Evolutionary conservation across 2,329 filamentous ascomycete species (phyloP).

Genomic region (Lojkania enalia): DNA sequence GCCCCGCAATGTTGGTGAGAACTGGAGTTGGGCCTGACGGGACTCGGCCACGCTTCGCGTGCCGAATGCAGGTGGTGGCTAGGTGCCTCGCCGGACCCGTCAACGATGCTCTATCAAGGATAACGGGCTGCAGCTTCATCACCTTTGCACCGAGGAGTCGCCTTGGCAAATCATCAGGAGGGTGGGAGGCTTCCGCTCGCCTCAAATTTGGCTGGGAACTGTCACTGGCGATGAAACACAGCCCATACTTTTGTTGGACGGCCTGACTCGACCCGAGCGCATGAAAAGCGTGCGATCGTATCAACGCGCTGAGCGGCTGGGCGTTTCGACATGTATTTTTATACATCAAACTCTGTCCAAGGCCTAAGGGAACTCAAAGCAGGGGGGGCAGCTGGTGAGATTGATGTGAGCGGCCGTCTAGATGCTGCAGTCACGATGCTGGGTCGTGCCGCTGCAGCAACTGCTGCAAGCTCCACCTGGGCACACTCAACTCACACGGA

Average conservation of each 20-base stretch:
- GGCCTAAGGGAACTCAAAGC: background rate
- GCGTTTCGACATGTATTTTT: slow-evolving; percentile 6
- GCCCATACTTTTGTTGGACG: slow-evolving; percentile 15
- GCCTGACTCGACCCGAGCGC: slow-evolving; percentile 9
- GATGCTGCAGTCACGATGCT: background rate
- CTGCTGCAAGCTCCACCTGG: background rate
- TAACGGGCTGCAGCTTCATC: background rate
- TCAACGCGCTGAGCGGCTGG: slow-evolving; percentile 4
- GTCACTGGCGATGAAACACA: slow-evolving; percentile 33
- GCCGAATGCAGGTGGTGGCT: background rate
- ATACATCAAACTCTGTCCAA: background rate
- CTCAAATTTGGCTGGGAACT: background rate
- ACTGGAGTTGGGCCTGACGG: background rate
- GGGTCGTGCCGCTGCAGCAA: background rate
- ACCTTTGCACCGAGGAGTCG: background rate
- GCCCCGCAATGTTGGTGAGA: background rate
- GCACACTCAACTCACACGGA: background rate
- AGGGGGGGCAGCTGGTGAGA: background rate
- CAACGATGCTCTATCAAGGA: background rate
- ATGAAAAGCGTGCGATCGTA: background rate
- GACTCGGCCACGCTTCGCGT: background rate
- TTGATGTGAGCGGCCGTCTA: background rate
- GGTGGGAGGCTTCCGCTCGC: background rate
- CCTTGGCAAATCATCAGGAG: background rate
- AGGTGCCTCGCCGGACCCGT: background rate